A percentile compares a stretch with the other conserved stretches of the same genome.
Evolutionary conservation across 331 rosid species (phyloP).

Genomic region (Stylosanthes scabra): DNA sequence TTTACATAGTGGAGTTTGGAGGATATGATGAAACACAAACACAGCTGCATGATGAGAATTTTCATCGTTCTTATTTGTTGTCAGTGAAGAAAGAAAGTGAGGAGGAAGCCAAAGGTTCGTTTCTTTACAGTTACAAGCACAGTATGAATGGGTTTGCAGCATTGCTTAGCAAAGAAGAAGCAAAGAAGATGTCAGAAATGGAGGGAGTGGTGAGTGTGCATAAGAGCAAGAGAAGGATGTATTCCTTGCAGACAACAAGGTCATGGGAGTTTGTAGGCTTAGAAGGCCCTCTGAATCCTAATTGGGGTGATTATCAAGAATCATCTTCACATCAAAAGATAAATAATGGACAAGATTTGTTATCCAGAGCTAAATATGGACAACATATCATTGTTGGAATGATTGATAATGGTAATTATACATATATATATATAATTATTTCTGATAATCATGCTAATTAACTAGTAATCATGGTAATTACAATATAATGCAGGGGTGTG

Average conservation of each 20-base stretch:
- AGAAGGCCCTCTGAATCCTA: constrained; percentile 39
- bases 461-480: too few species aligned
- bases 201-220: constrained; percentile 68
- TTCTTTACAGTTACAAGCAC: constrained; percentile 86
- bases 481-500: constrained; percentile 70
- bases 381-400: constrained; percentile 76
- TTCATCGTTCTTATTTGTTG: constrained; percentile 65
- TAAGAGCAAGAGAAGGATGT: constrained; percentile 53
- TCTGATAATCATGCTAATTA: too few species aligned
- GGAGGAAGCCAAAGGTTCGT: constrained; percentile 68
- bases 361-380: constrained; percentile 71
- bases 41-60: constrained; percentile 52
- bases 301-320: background rate
- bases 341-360: constrained; percentile 45
- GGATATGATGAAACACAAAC: constrained; percentile 48
- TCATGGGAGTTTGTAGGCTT: constrained; percentile 90
- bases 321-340: constrained; percentile 12
- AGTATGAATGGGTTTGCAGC: constrained; percentile 95
- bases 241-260: constrained; percentile 88
- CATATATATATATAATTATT: too few species aligned
- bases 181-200: constrained; percentile 67
- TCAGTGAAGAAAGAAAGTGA: constrained; percentile 68
- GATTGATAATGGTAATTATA: constrained; percentile 78
- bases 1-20: constrained; percentile 68
- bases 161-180: constrained; percentile 68